Evolutionary conservation across 148 eudicot genomes (phyloP), one percentile per base, ranked within the genome.

Genomic region (Rhododendron ovatum): DNA sequence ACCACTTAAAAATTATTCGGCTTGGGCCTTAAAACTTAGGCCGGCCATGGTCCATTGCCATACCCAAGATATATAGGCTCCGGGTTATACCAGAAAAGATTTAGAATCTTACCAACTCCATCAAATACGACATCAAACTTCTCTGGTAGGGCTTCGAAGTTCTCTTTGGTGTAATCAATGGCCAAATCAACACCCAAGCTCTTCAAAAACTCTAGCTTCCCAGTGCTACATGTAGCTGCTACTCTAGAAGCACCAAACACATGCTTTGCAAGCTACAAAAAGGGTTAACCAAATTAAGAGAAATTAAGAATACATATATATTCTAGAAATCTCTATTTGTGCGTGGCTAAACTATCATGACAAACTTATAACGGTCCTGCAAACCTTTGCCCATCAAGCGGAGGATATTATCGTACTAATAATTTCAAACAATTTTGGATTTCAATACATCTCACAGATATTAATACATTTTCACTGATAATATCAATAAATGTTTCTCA

Each of bases 41-140:
- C 39, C 0, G 0, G 18, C 75, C 37, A 15, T 69, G 11, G 5
- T 69, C 18, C 18, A 71, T 71, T 2, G 39, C 33, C 30, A 5
- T 65, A n/a, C 10, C 0, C 3, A 3, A 9, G 69, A n/a, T 24
- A 39, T 39, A 39, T 41, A 63, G 5, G 33, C 26, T 67, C 71
- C 12, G 12, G 0, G 33, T 67, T 13, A 14, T 13, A 14, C 2
- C 39, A 71, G 2, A 30, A 71, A 26, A 71, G 39, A 71, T 28
- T 26, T 12, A 71, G 76, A 13, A 43, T 33, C 97, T 91, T 88
- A 96, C 99, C 99, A 82, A 97, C 96, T 82, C 98, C 82, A 82
- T 97, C 99, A 76, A 92, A 97, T 78, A 97, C 98, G 33, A 97
- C 98, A 80, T 97, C 99, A 53, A 92, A 97, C 89, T 97, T 97